Evolutionary conservation across 768 basidiomycete species (phyloP).

Genomic region (Brasilioporus rufonigricans): DNA sequence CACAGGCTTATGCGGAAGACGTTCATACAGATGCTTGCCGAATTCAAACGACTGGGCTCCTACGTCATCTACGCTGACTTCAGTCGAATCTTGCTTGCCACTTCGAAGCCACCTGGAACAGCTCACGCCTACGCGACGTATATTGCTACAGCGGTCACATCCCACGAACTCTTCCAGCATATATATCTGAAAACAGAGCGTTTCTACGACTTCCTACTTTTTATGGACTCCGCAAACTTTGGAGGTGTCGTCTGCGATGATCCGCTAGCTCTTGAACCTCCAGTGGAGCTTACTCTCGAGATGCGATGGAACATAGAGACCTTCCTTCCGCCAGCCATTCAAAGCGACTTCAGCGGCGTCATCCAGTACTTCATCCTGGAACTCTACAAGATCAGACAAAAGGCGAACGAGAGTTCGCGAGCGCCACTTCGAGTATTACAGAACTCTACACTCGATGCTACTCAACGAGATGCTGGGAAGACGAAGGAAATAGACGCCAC

Average conservation of each 20-base stretch:
- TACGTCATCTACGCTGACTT: constrained; percentile 94
- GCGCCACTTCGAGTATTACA: constrained; percentile 74
- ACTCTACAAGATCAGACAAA: constrained; percentile 72
- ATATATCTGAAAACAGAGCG: constrained; percentile 81
- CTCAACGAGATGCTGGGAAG: constrained; percentile 67
- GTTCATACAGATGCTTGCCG: constrained; percentile 94
- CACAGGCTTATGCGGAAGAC: constrained; percentile 97
- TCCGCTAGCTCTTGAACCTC: constrained; percentile 64
- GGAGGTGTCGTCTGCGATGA: constrained; percentile 87
- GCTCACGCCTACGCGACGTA: constrained; percentile 96
- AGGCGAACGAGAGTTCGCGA: constrained; percentile 54
- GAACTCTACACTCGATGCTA: constrained; percentile 59
- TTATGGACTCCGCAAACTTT: constrained; percentile 94
- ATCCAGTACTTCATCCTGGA: constrained; percentile 85
- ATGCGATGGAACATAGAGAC: constrained; percentile 92
- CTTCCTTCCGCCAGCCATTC: constrained; percentile 84
- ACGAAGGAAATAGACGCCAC: constrained; percentile 65
- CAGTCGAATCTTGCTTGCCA: constrained; percentile 84
- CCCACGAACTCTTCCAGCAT: constrained; percentile 94
- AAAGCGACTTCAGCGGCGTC: constrained; percentile 67
- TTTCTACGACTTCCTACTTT: constrained; percentile 91
- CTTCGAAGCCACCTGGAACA: constrained; percentile 92
- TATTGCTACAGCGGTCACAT: constrained; percentile 88
- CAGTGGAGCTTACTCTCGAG: constrained; percentile 67
- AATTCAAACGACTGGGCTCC: constrained; percentile 93